Evolutionary conservation across 805 yeast genomes (phyloP).

Genomic region (Metschnikowia picachoensis): DNA sequence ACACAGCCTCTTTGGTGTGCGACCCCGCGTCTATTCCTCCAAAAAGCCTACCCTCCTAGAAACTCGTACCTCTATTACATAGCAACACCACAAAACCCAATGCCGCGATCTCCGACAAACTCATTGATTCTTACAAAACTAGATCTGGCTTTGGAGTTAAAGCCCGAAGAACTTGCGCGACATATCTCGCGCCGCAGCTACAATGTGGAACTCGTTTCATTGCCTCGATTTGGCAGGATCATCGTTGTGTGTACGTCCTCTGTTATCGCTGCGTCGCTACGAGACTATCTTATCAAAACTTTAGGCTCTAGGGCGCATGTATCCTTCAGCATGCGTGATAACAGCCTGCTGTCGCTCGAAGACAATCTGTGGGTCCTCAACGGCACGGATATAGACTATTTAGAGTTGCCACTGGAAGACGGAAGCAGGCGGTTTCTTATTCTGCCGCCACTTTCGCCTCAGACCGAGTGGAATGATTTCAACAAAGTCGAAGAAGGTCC

Average conservation of each 20-base stretch:
- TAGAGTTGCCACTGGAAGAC: slow-evolving; percentile 39
- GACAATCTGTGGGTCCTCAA: slow-evolving; percentile 16
- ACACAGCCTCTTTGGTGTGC: neutral
- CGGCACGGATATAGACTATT: slow-evolving; percentile 22
- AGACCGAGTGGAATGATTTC: slow-evolving; percentile 43
- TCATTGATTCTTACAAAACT: slow-evolving; percentile 35
- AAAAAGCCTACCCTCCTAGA: no score
- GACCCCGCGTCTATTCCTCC: neutral
- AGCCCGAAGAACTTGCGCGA: slow-evolving; percentile 26
- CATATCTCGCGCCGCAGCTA: slow-evolving; percentile 23
- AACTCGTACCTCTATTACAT: no score
- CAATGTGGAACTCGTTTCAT: slow-evolving; percentile 31
- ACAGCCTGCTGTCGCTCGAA: slow-evolving; percentile 15
- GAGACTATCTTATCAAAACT: slow-evolving; percentile 13
- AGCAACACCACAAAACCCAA: neutral
- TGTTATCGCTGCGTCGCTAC: slow-evolving; percentile 21
- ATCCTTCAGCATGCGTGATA: slow-evolving; percentile 35
- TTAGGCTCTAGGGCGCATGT: slow-evolving; percentile 18
- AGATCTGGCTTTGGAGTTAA: slow-evolving; percentile 17
- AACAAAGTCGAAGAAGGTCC: slow-evolving; percentile 41
- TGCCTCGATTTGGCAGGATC: slow-evolving; percentile 32
- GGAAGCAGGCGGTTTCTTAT: slow-evolving; percentile 38
- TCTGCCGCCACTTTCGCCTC: slow-evolving; percentile 45
- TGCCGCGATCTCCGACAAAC: slow-evolving; percentile 22
- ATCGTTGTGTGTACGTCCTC: slow-evolving; percentile 30